Evolutionary conservation across 768 basidiomycete genomes (phyloP), one percentile per base, ranked within the genome.

Genomic region (Collybia mongolica): DNA sequence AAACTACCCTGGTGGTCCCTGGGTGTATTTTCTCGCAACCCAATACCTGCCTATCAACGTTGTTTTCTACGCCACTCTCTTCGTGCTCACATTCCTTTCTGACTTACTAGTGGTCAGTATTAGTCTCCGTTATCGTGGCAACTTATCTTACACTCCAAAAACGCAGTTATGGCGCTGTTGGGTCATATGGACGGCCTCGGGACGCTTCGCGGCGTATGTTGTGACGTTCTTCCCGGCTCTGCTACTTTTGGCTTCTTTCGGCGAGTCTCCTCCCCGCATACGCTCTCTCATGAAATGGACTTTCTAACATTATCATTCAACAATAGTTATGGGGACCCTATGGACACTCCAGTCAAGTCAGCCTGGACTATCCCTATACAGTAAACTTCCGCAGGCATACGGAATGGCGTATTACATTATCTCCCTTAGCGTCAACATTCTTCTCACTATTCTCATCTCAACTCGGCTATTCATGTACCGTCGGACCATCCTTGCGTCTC

Each of bases 1-100:
- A 23, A 70, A 72, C 48, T 73, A 65, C 45, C 70, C 72, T 29
- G 70, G 64, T 19, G 75, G 75, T 3, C 75, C 76, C 14, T 75
- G 75, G 74, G 48, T 48, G 24, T 76, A 73, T 58, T 75, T 77
- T 60, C 60, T 75, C 19, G 65, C 56, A 24, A 71, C 73, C 0
- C 74, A 73, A 54, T 58, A 72, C 43, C 66, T 72, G 6, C 58
- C 71, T 0, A 65, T 74, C 51, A 73, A 77, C 44, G 72, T 72
- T n/a, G 65, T 74, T 41, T 76, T 75, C 55, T 68, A 72, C 46
- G 68, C 71, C 8, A 71, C 68, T 0, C 61, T 76, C 11, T 75
- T 77, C 52, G 56, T 76, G 6, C 55, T 74, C 41, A 75, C 75
- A 0, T 72, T 72, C 55, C 62, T 75, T 23, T 69, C 68, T 14